Conservation (phyloP, 331 rosid genomes). For the Cydonia oblonga region DNA sequence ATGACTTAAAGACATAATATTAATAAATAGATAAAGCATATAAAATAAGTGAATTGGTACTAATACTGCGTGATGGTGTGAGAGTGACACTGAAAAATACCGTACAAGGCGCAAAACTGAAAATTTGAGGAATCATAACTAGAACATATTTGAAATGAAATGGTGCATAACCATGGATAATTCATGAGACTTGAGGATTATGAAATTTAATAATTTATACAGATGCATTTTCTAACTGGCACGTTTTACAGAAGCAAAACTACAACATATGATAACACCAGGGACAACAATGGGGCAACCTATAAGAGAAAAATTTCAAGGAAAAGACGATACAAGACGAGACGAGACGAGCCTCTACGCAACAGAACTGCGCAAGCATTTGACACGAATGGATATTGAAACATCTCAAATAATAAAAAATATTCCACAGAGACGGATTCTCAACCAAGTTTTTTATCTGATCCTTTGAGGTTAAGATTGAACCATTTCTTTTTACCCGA, state of each 20-base stretch:
- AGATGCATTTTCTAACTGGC: slow-evolving; percentile 24
- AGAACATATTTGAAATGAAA: neutral
- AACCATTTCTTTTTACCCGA: slow-evolving; percentile 91
- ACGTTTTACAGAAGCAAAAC: slow-evolving; percentile 26
- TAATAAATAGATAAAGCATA: neutral
- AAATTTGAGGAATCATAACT: neutral
- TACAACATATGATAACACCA: neutral
- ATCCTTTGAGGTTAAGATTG: slow-evolving; percentile 78
- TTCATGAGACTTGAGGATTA: slow-evolving; percentile 14
- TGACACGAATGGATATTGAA: slow-evolving; percentile 16
- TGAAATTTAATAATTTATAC: slow-evolving; percentile 11
- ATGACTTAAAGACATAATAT: no score
- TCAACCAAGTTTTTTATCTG: slow-evolving; percentile 59
- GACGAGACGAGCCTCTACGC: slow-evolving; percentile 21
- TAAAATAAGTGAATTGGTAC: neutral
- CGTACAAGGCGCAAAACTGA: neutral
- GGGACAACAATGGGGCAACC: slow-evolving; percentile 14
- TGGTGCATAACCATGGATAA: slow-evolving; percentile 17
- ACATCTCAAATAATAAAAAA: slow-evolving; percentile 12
- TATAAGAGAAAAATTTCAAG: slow-evolving; percentile 13
- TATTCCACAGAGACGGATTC: slow-evolving; percentile 4
- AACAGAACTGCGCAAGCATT: slow-evolving; percentile 2
- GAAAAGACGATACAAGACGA: slow-evolving; percentile 13
- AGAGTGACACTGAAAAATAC: no score
- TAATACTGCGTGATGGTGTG: neutral